Evolutionary conservation across 805 yeast genomes (phyloP), one percentile per base, ranked within the genome.

Genomic region (Pichia ethanolica): DNA sequence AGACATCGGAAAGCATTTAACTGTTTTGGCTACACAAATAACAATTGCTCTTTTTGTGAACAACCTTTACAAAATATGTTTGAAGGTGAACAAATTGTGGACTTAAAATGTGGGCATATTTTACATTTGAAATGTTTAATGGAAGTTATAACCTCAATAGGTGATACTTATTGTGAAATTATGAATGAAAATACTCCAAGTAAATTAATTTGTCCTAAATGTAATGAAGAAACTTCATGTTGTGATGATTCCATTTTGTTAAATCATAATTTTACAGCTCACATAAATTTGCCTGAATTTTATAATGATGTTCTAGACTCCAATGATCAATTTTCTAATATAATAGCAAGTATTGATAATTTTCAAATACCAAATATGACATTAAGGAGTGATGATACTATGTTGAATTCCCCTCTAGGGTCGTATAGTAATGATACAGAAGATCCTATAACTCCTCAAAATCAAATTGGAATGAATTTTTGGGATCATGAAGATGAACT

Each of bases 91-190:
- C 68, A 64, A 35, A 53, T 71, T 0, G 49, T 77, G 4, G 72
- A 69, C 35, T 52, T 75, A 41, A 54, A 67, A 1, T 75, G 80
- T 58, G 61, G 67, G 7, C 80, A 76, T 56, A 63, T 64, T 38
- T 61, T 71, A 32, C 82, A 77, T 56, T 64, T 65, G 47, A 66
- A 71, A 47, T 77, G 82, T 52, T 71, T 66, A 34, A 51, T 64
- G 4, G 61, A 70, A 7, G 46, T 68, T 38, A 25, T 46, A 8
- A 34, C 30, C 8, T 52, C 47, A 34, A 13, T 38, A 9, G 42
- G 12, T 34, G 14, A 42, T 9, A n/a, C 36, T 4, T 33, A 25
- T 20, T 1, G 10, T 14, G 4, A 4, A 3, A 20, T 14, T n/a
- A 13, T 6, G 2, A 7, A 25, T 11, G 8, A 9, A 13, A 35